These are phyloP conservation scores for Aureobasidium mangrovei DNA, from an alignment of 2,329 filamentous ascomycete genomes.

Conservation along the genomic window DNA sequence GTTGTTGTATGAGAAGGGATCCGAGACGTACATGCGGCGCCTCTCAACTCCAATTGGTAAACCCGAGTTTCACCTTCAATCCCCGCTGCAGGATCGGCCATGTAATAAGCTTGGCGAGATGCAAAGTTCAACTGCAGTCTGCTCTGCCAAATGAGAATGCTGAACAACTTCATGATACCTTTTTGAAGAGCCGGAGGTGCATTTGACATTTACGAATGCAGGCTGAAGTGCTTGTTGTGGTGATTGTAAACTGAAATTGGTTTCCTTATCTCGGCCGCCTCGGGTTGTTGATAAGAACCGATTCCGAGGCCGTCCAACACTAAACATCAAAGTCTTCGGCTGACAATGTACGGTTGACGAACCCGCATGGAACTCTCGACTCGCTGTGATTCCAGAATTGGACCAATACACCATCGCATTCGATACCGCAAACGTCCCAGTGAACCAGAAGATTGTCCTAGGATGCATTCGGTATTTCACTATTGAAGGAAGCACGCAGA, in stretches of 20 bases:
- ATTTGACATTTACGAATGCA: no score
- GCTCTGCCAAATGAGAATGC: no score
- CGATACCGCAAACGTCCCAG: no score
- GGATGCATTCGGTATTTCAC: neutral
- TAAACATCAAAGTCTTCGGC: neutral
- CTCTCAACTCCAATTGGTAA: neutral
- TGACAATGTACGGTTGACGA: no score
- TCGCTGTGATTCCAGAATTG: no score
- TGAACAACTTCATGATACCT: no score
- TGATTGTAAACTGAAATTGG: neutral
- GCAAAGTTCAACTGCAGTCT: neutral
- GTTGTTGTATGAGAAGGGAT: neutral
- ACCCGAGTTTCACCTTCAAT: neutral
- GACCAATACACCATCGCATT: no score
- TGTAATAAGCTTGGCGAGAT: no score
- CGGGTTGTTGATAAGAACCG: conserved; percentile 7
- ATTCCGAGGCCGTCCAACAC: neutral
- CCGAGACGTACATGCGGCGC: neutral
- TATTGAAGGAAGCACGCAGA: conserved; percentile 1
- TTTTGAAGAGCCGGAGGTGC: no score
- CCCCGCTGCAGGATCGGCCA: no score
- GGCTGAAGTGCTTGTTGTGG: no score
- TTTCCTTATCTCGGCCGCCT: conserved; percentile 10
- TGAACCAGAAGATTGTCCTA: neutral
- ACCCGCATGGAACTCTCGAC: no score